Base-by-base conservation (phyloP, 805 yeast species). In the Lachancea mirantina region DNA sequence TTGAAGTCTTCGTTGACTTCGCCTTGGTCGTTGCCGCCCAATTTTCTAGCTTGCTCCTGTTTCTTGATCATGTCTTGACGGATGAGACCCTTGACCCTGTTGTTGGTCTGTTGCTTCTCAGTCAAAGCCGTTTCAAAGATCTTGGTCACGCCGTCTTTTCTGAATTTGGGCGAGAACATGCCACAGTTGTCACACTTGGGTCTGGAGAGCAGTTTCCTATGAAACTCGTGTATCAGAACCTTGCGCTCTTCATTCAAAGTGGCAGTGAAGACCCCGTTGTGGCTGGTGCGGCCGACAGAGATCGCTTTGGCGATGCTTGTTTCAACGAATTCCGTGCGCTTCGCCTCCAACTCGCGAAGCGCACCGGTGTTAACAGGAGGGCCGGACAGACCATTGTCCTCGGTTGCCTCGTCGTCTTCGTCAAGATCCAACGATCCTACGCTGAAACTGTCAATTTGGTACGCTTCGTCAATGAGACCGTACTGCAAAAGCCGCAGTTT, bases 121-220 rank as follows among this genome's bases (percentile, higher is more conserved):
- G 71, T 71, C 46, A 94, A 69, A 5, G 94, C 76, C 45, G 77
- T 78, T 63, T 92, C 97, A 52, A 92, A 92, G 42, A 92, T 76
- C 65, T 94, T 92, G 41, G 88, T 73, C 53, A 76, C 80, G 0
- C 98, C 98, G 56, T 92, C 99, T 51, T 88, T 89, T 64, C 98
- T 77, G 67, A 80, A 89, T 21, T 80, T 68, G 35, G 99, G 97
- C 27, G 96, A 85, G 59, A 68, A 84, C 95, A 88, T 84, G 26
- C 87, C 84, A 72, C 99, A 92, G 61, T 88, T 87, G 50, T 84
- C 95, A 72, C 99, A 92, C 59, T 78, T 83, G 35, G 87, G 78
- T 59, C 96, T 76, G 29, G 81, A 59, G 42, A 84, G 62, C 30
- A 88, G 59, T 47, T 73, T 73, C 48, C 73, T 74, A 66, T 87